Conservation (phyloP, 805 yeast species). For the Debaryomyces castellii region DNA sequence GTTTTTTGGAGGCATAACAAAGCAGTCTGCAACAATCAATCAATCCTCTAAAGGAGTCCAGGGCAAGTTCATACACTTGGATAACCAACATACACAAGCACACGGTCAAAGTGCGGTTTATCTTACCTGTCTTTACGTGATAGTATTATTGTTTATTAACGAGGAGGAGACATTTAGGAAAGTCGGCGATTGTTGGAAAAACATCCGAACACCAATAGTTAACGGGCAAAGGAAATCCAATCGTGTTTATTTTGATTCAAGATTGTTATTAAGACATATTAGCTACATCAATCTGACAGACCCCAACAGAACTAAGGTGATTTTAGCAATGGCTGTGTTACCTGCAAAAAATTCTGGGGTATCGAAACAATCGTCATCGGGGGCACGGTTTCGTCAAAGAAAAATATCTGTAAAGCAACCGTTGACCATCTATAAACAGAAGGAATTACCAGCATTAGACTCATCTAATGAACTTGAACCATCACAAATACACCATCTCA, state of each 20-base stretch:
- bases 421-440: slow-evolving; percentile 70
- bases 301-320: slow-evolving; percentile 1
- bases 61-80: slow-evolving; percentile 1
- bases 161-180: slow-evolving; percentile 3
- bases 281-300: slow-evolving; percentile 4
- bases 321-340: slow-evolving; percentile 35
- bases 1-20: slow-evolving; percentile 1
- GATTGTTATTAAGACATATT: slow-evolving; percentile 3
- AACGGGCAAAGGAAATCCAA: slow-evolving; percentile 4
- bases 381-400: slow-evolving; percentile 87
- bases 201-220: slow-evolving; percentile 27
- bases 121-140: slow-evolving; percentile 2
- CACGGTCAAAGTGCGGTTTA: slow-evolving; percentile 4
- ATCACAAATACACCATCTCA: slow-evolving; percentile 41
- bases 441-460: slow-evolving; percentile 79
- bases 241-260: background rate
- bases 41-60: slow-evolving; percentile 11
- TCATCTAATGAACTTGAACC: slow-evolving; percentile 39
- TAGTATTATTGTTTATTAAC: slow-evolving; percentile 1
- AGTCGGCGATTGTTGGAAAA: slow-evolving; percentile 16
- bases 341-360: slow-evolving; percentile 33
- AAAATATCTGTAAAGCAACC: slow-evolving; percentile 92
- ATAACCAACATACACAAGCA: background rate
- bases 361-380: slow-evolving; percentile 32
- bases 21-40: slow-evolving; percentile 8